These are phyloP conservation scores for Phytophthora tubulina DNA, from an alignment of 352 stramenopile species.

Conservation along the genomic window DNA sequence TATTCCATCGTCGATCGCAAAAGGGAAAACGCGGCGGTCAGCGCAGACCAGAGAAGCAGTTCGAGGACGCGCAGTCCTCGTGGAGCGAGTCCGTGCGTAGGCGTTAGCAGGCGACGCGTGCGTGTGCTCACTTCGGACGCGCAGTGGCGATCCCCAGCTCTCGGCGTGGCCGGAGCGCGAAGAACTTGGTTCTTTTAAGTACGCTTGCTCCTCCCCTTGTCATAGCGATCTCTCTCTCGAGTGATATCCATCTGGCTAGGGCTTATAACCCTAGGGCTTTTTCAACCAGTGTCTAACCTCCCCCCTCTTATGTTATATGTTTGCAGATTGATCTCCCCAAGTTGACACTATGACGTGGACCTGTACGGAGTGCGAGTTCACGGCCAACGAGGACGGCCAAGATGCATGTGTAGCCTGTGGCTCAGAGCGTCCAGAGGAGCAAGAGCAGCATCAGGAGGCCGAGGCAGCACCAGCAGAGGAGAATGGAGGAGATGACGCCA, in stretches of 20 bases:
- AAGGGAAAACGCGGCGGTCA: conserved; percentile 42
- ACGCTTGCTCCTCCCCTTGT: conserved; percentile 13
- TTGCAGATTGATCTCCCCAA: conserved; percentile 3
- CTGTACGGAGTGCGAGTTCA: conserved; percentile 71
- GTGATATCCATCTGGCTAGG: conserved; percentile 17
- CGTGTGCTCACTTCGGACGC: conserved; percentile 10
- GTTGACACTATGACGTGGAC: conserved; percentile 60
- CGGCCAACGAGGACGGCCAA: conserved; percentile 68
- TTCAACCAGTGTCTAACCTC: conserved; percentile 20
- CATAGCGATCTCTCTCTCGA: conserved; percentile 19
- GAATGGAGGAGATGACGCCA: conserved; percentile 19
- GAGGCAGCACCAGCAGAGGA: conserved; percentile 6
- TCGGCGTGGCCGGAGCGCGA: conserved; percentile 4
- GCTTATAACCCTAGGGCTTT: conserved; percentile 12
- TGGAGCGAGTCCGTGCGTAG: conserved; percentile 22
- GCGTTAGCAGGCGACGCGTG: conserved; percentile 19
- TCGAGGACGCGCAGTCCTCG: conserved; percentile 36
- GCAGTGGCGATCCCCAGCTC: conserved; percentile 20
- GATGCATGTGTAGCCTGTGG: conserved; percentile 71
- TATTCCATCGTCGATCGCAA: conserved; percentile 47
- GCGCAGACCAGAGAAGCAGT: conserved; percentile 42
- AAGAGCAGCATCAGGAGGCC: conserved; percentile 28
- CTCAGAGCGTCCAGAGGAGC: conserved; percentile 51
- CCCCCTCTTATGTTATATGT: not conserved
- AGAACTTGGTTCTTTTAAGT: conserved; percentile 22